phyloP scores from a whole-genome alignment of 2,329 filamentous ascomycete genomes.

The Magnaporthales sp. region DNA sequence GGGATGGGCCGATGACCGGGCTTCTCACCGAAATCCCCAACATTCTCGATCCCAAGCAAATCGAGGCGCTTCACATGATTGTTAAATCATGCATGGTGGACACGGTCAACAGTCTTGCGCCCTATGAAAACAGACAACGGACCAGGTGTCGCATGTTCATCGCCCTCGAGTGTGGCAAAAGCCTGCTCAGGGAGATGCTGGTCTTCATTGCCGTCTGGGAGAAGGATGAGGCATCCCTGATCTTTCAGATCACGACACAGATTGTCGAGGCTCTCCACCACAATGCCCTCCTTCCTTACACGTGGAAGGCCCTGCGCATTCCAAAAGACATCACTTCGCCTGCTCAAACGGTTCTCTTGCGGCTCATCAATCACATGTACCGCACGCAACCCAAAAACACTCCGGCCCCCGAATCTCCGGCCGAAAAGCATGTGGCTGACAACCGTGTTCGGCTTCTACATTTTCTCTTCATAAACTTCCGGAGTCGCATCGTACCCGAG shows the following conservation, averaged over 20 bases:
- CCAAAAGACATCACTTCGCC: conserved; percentile 95
- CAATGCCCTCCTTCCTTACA: conserved; percentile 81
- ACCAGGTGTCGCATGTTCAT: conserved; percentile 84
- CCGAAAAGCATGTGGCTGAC: conserved; percentile 34
- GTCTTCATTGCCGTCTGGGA: conserved; percentile 98
- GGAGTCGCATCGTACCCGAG: conserved; percentile 85
- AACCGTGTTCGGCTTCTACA: conserved; percentile 59
- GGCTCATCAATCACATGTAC: conserved; percentile 85
- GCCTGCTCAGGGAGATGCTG: conserved; percentile 78
- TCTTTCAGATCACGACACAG: conserved; percentile 93
- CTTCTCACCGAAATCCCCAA: conserved; percentile 89
- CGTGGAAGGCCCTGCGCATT: conserved; percentile 84
- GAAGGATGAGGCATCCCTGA: conserved; percentile 83
- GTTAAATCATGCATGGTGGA: conserved; percentile 92
- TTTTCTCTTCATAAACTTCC: conserved; percentile 88
- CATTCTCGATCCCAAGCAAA: conserved; percentile 88
- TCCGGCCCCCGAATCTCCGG: conserved; percentile 29
- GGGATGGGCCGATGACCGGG: conserved; percentile 70
- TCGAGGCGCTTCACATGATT: conserved; percentile 94
- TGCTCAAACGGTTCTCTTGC: conserved; percentile 85
- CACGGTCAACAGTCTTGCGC: conserved; percentile 60
- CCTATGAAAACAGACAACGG: conserved; percentile 75
- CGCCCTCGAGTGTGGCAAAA: conserved; percentile 82
- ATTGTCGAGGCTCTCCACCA: conserved; percentile 90
- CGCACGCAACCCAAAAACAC: conserved; percentile 32